Conservation (phyloP, 306 rosid species). For the Castanea sativa region DNA sequence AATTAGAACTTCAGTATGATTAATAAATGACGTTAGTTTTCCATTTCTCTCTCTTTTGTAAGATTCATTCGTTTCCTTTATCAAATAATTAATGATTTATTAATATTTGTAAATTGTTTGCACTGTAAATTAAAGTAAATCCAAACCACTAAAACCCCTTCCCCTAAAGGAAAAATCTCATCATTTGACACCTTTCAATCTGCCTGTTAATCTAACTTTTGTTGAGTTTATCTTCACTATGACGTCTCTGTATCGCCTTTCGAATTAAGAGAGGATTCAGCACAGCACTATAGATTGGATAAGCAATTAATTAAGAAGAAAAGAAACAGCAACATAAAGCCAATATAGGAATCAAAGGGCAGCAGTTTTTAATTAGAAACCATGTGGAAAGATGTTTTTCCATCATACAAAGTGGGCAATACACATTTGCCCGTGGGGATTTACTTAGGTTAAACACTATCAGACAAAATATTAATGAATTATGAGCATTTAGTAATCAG, state of each 20-base stretch:
- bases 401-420: constrained; percentile 16
- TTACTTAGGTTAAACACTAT: not conserved
- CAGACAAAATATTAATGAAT: not conserved
- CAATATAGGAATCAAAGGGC: not conserved
- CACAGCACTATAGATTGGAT: not conserved
- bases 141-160: not conserved
- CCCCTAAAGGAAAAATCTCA: not conserved
- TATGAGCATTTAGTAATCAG: not conserved
- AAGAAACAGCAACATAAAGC: not conserved
- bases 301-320: not conserved
- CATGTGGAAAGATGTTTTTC: constrained; percentile 9
- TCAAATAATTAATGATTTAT: not conserved
- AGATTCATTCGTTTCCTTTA: not conserved
- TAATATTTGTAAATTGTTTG: not conserved
- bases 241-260: not conserved
- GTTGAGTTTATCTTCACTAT: not conserved
- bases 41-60: not conserved
- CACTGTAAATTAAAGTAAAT: not conserved
- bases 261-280: constrained; percentile 12
- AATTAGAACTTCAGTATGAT: not conserved
- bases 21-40: not conserved
- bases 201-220: not conserved
- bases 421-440: not conserved
- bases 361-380: not conserved
- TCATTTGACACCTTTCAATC: not conserved